Base-by-base conservation (phyloP, 2,329 filamentous ascomycete genomes). In the Pezicula carpinea region DNA sequence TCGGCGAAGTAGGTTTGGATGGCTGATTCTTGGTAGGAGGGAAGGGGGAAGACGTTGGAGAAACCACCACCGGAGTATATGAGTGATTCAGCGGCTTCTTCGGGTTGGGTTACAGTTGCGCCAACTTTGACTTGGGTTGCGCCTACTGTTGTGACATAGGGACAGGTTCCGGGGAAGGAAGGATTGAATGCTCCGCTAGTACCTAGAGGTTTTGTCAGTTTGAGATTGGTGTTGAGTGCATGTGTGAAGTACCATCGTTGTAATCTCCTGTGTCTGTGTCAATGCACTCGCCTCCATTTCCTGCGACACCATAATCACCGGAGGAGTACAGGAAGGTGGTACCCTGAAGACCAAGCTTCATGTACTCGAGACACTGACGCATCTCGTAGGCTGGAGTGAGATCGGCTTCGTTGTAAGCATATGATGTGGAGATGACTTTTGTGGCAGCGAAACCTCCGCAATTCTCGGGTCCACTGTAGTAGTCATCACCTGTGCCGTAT, bases 31-130 rank as follows among this genome's bases (percentile, higher is more conserved):
- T 79, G 76, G 58, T 78, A 79, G 13, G 58, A 53, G 0, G 76
- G 74, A 3, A 71, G 55, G 1, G 3, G 72, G 73, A 38, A 74
- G 56, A 61, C 74, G 72, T 56, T 71, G 17, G 82, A 80, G 62
- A 92, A 93, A 61, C 92, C 87, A 49, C 82, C 71, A 13, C 83
- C 82, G n/a, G 78, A 84, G 71, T 90, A 90, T 62, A 95, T 79
- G 69, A 93, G 64, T 0, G 66, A 23, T 22, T 40, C 67, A 49
- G 72, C 72, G 10, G 73, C 72, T 38, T 66, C 64, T 53, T 76
- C 72, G 1, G 69, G 63, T 10, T 59, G 59, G 17, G 54, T 55
- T 2, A 58, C 54, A 10, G 51, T 53, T 5, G 53, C 49, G 2
- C 68, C 66, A 6, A 65, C 66, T n/a, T 64, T 65, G 45, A 71